A percentile compares a stretch with the other conserved stretches of the same genome.
These are phyloP conservation scores for Nematodospora valgi DNA, from an alignment of 805 yeast species.

Conservation along the genomic window DNA sequence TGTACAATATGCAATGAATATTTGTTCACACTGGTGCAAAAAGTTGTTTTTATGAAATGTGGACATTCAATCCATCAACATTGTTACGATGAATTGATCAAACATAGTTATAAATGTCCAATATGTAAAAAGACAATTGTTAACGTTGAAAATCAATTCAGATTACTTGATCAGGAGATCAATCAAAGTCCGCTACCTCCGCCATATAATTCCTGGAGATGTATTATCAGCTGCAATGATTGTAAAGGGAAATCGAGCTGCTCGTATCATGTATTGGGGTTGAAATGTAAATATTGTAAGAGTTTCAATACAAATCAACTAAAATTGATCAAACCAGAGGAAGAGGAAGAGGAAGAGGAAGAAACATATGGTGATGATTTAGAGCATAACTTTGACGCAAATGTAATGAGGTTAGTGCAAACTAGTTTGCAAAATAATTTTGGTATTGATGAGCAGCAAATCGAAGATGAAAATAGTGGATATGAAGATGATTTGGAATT, in stretches of 20 bases:
- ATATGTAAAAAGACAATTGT: constrained; percentile 79
- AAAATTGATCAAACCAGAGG: constrained; percentile 66
- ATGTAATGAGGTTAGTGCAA: constrained; percentile 28
- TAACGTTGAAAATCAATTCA: constrained; percentile 84
- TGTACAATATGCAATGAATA: constrained; percentile 93
- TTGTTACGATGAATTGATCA: constrained; percentile 79
- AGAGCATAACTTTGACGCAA: constrained; percentile 13
- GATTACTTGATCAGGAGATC: constrained; percentile 83
- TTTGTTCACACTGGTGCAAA: constrained; percentile 75
- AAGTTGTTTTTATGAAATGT: constrained; percentile 89
- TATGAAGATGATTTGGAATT: constrained; percentile 24
- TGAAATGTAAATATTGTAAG: constrained; percentile 81
- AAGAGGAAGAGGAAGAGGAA: constrained; percentile 35
- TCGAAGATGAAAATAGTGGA: constrained; percentile 15
- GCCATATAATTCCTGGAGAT: constrained; percentile 73
- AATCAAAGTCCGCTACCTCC: constrained; percentile 71
- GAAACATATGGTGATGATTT: constrained; percentile 18
- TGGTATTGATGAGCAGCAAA: constrained; percentile 30
- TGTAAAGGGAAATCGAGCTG: constrained; percentile 80
- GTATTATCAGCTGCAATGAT: constrained; percentile 78
- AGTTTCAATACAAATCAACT: constrained; percentile 84
- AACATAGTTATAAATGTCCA: constrained; percentile 87
- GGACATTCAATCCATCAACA: constrained; percentile 91
- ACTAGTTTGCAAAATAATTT: constrained; percentile 37
- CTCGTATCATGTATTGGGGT: constrained; percentile 78